phyloP scores from a whole-genome alignment of 1,139 yeast genomes.

The Wickerhamomyces sp. region DNA sequence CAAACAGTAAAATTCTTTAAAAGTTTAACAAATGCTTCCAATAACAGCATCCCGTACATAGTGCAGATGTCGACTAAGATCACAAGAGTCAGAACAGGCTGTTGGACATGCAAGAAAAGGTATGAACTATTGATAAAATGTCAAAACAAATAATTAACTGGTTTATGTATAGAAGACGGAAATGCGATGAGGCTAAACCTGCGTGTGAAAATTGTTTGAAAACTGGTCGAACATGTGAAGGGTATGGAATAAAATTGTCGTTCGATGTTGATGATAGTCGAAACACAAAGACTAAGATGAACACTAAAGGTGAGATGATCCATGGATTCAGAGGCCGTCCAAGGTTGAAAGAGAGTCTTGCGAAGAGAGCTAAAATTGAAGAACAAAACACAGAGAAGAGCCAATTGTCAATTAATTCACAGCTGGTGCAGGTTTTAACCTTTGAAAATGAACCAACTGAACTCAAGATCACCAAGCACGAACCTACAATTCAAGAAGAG shows the following conservation, averaged over 20 bases:
- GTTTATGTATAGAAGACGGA: constrained; percentile 33
- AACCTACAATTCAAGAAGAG: background rate
- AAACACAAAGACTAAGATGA: constrained; percentile 11
- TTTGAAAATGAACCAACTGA: background rate
- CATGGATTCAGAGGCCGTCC: constrained; percentile 36
- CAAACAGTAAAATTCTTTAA: background rate
- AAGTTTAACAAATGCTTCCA: background rate
- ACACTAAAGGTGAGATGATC: constrained; percentile 28
- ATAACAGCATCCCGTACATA: background rate
- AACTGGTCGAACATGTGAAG: constrained; percentile 42
- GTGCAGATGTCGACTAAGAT: constrained; percentile 28
- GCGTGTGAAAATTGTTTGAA: constrained; percentile 39
- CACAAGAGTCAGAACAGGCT: constrained; percentile 46
- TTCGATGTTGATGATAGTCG: constrained; percentile 45
- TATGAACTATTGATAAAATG: background rate
- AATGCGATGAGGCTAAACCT: constrained; percentile 50
- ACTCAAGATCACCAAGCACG: background rate
- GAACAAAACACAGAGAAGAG: background rate
- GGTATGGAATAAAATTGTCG: constrained; percentile 41
- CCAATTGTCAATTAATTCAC: background rate
- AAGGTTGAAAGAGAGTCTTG: constrained; percentile 23
- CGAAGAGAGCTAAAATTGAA: constrained; percentile 14
- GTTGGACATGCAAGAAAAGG: constrained; percentile 28
- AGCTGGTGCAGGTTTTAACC: background rate
- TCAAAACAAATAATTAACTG: background rate